Conservation (phyloP, 2,329 filamentous ascomycete genomes). For the Trichoderma hamatum region DNA sequence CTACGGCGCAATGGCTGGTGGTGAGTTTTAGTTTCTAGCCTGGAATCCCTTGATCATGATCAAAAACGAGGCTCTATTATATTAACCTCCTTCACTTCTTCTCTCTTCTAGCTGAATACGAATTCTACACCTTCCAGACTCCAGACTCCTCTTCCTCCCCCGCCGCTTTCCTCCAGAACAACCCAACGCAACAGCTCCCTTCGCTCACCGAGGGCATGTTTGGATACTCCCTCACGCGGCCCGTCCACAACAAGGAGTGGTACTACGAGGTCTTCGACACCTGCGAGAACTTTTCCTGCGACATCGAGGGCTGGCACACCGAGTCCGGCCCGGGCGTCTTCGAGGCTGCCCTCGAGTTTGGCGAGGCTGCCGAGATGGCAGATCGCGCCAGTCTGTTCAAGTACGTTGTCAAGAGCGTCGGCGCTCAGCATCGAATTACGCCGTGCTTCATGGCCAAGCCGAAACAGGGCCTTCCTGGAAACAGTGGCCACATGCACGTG, state of each 20-base stretch:
- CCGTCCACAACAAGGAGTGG: slow-evolving; percentile 88
- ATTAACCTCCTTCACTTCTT: background rate
- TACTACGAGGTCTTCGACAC: slow-evolving; percentile 86
- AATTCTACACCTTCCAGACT: slow-evolving; percentile 88
- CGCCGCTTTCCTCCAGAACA: slow-evolving; percentile 72
- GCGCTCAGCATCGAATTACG: slow-evolving; percentile 84
- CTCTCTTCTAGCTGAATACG: slow-evolving; percentile 73
- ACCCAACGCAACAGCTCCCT: slow-evolving; percentile 73
- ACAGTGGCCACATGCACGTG: slow-evolving; percentile 94
- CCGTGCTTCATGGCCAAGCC: slow-evolving; percentile 99
- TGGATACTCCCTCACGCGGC: slow-evolving; percentile 85
- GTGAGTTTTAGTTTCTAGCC: slow-evolving; percentile 51
- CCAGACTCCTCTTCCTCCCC: slow-evolving; percentile 67
- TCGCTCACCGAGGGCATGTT: slow-evolving; percentile 93
- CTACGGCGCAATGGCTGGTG: slow-evolving; percentile 87
- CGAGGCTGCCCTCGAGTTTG: slow-evolving; percentile 91
- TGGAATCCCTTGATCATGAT: background rate
- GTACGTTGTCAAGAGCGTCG: slow-evolving; percentile 87
- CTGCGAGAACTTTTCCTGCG: slow-evolving; percentile 75
- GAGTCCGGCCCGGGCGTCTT: slow-evolving; percentile 93
- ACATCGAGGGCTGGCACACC: slow-evolving; percentile 94
- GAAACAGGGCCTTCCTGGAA: slow-evolving; percentile 84
- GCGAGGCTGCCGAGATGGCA: slow-evolving; percentile 85
- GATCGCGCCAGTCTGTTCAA: slow-evolving; percentile 94
- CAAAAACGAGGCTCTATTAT: background rate